Conservation (phyloP, 2,329 filamentous ascomycete genomes). For the Claviceps fusiformis region DNA sequence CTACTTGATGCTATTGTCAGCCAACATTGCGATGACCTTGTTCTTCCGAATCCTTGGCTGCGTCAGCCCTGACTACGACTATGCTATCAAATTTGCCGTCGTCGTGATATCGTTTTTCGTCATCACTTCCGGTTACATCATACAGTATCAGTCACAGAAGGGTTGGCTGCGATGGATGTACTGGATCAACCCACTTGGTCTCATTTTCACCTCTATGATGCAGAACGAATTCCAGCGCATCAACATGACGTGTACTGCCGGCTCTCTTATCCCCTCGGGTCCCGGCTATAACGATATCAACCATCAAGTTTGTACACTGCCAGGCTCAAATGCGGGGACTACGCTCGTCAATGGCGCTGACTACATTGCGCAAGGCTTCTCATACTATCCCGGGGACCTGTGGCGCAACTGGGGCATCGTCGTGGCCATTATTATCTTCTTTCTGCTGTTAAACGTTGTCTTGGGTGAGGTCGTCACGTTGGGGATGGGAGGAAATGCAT, state of each 20-base stretch:
- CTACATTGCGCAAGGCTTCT: constrained; percentile 58
- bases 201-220: constrained; percentile 69
- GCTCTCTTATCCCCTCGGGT: constrained; percentile 59
- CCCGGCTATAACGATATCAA: constrained; percentile 55
- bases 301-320: constrained; percentile 69
- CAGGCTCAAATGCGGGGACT: constrained; percentile 56
- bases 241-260: constrained; percentile 52
- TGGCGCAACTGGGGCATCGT: constrained; percentile 83
- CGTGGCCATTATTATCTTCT: constrained; percentile 58
- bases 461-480: constrained; percentile 68
- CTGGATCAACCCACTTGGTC: constrained; percentile 61
- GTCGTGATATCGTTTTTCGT: constrained; percentile 72
- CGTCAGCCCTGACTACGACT: constrained; percentile 68
- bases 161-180: constrained; percentile 71
- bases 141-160: constrained; percentile 62
- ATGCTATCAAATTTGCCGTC: constrained; percentile 70
- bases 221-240: constrained; percentile 69
- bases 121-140: constrained; percentile 69
- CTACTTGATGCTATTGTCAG: constrained; percentile 54
- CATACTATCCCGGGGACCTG: constrained; percentile 51
- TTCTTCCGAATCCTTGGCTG: constrained; percentile 67
- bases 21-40: constrained; percentile 60
- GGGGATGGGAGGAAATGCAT: constrained; percentile 66
- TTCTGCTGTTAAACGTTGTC: constrained; percentile 62
- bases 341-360: constrained; percentile 47